Base-by-base conservation (phyloP, 2,329 filamentous ascomycete genomes). In the Cyphellophora europaea region DNA sequence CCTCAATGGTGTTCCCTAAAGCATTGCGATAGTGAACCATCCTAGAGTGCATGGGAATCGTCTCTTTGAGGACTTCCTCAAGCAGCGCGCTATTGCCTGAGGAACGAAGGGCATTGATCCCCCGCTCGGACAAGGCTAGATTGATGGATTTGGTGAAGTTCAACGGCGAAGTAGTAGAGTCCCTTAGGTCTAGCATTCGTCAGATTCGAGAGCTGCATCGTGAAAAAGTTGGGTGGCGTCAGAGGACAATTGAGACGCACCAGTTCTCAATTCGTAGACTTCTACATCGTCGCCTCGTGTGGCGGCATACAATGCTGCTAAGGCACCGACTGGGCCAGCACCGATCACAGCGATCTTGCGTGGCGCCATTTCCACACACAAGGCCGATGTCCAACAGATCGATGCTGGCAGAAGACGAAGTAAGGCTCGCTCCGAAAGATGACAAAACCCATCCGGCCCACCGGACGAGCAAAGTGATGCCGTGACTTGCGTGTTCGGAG, bases 81-180 rank as follows among this genome's bases (percentile, higher is more conserved):
- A 94, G 65, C 21, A 96, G 71, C 3, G 68, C 71, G 3, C 74
- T 62, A 19, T 78, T 72, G 16, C 76, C 74, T 2, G 83, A 76
- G 49, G 82, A 67, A 34, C 74, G 73, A 61, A 98, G 79, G 14
- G 89, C 84, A 57, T 91, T 83, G 56, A 96, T 88, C 19, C 91
- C 91, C 39, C 91, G 78, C 56, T 96, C 88, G 0, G 91, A 96
- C 1, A 98, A 69, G 14, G 91, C 89, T 36, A 98, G 65, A 54
- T 98, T 98, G 66, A 98, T 98, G n/a, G 91, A 96, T 58, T 87
- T 93, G 41, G 88, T 93, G 55, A 95, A 95, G 60, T 95, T 95
- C 42, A 96, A 69, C 3, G 89, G 88, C 18, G 79, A 77, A 1
- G 84, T 94, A 2, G 76, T 72, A 2, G 82, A 79, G 55, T 93